Evolutionary conservation across 2,329 filamentous ascomycete species (phyloP).

Genomic region (Ambrosiella beaveri): DNA sequence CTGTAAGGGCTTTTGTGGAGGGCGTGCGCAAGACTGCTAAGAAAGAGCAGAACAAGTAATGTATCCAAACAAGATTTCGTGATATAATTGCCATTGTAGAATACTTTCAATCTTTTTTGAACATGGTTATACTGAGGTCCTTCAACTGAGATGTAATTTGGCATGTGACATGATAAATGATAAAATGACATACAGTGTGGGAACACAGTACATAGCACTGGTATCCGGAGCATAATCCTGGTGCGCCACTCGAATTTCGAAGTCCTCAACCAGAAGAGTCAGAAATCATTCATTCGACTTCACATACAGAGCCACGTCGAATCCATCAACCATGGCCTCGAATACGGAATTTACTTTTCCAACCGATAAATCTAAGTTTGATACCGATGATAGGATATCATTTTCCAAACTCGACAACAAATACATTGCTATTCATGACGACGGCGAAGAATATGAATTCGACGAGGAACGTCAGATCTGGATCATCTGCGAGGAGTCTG

Average conservation of each 20-base stretch:
- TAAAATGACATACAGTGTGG: neutral
- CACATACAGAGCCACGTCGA: neutral
- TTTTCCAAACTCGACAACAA: slow-evolving; percentile 71
- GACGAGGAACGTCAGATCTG: slow-evolving; percentile 54
- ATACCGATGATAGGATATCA: slow-evolving; percentile 64
- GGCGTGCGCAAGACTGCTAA: slow-evolving; percentile 63
- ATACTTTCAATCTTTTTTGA: neutral
- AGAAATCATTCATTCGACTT: neutral
- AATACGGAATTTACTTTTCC: slow-evolving; percentile 26
- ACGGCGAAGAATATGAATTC: slow-evolving; percentile 74
- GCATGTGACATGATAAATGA: neutral
- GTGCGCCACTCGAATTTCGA: neutral
- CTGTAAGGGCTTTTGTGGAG: slow-evolving; percentile 78
- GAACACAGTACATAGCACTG: neutral
- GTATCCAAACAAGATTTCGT: too few species aligned
- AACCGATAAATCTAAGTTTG: slow-evolving; percentile 50
- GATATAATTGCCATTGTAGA: too few species aligned
- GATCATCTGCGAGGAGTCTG: slow-evolving; percentile 40
- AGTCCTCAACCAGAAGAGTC: neutral
- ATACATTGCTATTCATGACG: slow-evolving; percentile 68
- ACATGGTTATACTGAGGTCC: neutral
- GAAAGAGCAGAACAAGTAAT: slow-evolving; percentile 5
- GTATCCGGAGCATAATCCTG: neutral
- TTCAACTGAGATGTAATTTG: neutral
- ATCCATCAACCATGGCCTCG: slow-evolving; percentile 1